These are phyloP conservation scores for Wickerhamia fluorescens DNA, from an alignment of 805 yeast genomes.

Conservation along the genomic window DNA sequence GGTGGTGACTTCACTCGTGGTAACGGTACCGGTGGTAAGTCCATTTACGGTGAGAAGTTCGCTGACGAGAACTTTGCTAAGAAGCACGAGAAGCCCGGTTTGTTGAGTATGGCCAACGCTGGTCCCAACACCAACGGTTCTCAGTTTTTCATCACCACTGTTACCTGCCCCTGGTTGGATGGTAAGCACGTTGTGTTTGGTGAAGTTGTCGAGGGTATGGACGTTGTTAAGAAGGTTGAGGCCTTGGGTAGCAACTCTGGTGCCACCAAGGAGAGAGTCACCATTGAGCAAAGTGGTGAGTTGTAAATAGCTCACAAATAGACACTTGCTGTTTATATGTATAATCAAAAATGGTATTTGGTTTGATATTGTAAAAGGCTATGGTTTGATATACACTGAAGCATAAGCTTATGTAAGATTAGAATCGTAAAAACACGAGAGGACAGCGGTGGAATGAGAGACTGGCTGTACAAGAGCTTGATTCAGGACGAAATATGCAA, in stretches of 20 bases:
- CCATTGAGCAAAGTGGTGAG: slow-evolving; percentile 60
- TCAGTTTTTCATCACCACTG: slow-evolving; percentile 94
- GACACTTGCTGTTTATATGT: too few species aligned
- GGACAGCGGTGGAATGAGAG: too few species aligned
- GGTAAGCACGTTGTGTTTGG: slow-evolving; percentile 96
- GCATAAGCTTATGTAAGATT: too few species aligned
- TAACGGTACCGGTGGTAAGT: slow-evolving; percentile 40
- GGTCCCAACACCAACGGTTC: slow-evolving; percentile 98
- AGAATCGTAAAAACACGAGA: too few species aligned
- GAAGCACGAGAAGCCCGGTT: slow-evolving; percentile 74
- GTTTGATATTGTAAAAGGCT: slow-evolving; percentile 1
- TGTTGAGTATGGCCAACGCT: slow-evolving; percentile 94
- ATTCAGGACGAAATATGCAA: too few species aligned
- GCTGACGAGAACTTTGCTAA: slow-evolving; percentile 68
- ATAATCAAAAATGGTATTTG: too few species aligned
- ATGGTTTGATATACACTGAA: too few species aligned
- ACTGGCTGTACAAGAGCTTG: too few species aligned
- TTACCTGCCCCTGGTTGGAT: slow-evolving; percentile 80
- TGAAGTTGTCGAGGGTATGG: slow-evolving; percentile 79
- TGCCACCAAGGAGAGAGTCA: slow-evolving; percentile 55
- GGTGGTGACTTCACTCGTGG: slow-evolving; percentile 45
- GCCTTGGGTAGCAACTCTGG: slow-evolving; percentile 62
- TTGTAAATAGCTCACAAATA: slow-evolving; percentile 26
- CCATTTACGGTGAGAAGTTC: slow-evolving; percentile 63
- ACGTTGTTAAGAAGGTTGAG: slow-evolving; percentile 82